Conservation (phyloP, 2,329 filamentous ascomycete genomes). For the Mycosphaerella arachidis region DNA sequence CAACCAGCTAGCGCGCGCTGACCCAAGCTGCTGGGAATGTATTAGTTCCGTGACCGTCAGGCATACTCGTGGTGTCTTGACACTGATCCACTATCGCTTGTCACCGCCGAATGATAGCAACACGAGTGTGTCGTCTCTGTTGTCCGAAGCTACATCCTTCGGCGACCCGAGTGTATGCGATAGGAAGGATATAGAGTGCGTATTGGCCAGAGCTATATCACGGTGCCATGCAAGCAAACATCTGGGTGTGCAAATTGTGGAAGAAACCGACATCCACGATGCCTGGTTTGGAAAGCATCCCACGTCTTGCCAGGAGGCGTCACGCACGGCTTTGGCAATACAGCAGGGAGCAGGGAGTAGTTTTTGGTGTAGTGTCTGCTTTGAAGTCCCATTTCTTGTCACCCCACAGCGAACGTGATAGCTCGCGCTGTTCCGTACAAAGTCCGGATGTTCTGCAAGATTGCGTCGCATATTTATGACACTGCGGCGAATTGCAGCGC, state of each 20-base stretch:
- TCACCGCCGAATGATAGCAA: too few species aligned
- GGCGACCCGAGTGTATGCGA: background rate
- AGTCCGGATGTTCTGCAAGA: background rate
- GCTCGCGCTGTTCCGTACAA: background rate
- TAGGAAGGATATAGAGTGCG: background rate
- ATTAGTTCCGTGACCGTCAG: background rate
- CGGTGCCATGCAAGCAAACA: background rate
- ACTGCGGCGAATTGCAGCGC: background rate
- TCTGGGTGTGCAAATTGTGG: background rate
- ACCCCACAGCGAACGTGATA: background rate
- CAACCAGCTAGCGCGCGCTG: background rate
- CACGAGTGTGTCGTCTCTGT: background rate
- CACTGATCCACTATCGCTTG: too few species aligned
- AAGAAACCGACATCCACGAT: background rate
- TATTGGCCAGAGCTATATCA: background rate
- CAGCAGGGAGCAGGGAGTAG: background rate
- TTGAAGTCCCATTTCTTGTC: background rate
- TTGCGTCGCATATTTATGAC: background rate
- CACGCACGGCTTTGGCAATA: background rate
- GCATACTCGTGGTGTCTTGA: background rate
- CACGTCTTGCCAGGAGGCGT: background rate
- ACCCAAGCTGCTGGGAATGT: background rate
- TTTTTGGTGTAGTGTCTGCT: background rate
- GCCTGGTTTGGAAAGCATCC: background rate
- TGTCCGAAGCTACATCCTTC: background rate